Base-by-base conservation (phyloP, 768 basidiomycete genomes). In the Rhizopogon rudus region DNA sequence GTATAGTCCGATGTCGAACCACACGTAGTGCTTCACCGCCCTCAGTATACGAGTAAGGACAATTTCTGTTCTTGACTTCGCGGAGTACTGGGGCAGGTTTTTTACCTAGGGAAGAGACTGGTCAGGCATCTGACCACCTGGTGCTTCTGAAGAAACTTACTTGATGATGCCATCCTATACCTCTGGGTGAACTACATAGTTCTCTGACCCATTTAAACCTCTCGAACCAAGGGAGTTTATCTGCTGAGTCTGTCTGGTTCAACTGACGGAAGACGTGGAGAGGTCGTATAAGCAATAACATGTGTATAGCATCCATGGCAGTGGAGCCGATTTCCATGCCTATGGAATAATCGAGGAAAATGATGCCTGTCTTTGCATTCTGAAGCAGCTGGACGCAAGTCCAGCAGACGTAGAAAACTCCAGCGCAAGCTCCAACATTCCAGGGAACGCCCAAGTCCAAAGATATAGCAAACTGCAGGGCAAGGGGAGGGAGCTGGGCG, bases 111-210 rank as follows among this genome's bases (percentile, higher is more conserved):
- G 2, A 39, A 28, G n/a, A 31, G 31, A 50, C 13, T 7, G 5
- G 29, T 45, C 33, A 54, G 37, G 45, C 13, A 12, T 22, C 16
- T 22, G 17, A 33, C 25, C 20, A 16, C 5, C 25, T 14, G 68
- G 63, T 28, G 51, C 65, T 53, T 57, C 61, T 33, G 53, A 51
- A 58, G 29, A 17, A 39, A 10, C 56, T 58, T 3, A 65, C 62
- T 57, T 70, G 69, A 42, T 71, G 69, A 14, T 64, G 59, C 72
- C 72, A 75, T 33, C 72, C 67, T 9, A 75, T 64, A n/a, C 73
- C 71, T 33, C 74, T 65, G 1, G 70, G 65, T 39, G 66, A 73
- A 39, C 62, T 57, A 40, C 66, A 63, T 12, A 75, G 61, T 41
- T 65, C 60, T 17, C 65, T 54, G 25, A 68, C 66, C 73, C 73